Evolutionary conservation across 2,329 filamentous ascomycete species (phyloP), one percentile per base, ranked within the genome.

Genomic region (Paramyrothecium sp.): DNA sequence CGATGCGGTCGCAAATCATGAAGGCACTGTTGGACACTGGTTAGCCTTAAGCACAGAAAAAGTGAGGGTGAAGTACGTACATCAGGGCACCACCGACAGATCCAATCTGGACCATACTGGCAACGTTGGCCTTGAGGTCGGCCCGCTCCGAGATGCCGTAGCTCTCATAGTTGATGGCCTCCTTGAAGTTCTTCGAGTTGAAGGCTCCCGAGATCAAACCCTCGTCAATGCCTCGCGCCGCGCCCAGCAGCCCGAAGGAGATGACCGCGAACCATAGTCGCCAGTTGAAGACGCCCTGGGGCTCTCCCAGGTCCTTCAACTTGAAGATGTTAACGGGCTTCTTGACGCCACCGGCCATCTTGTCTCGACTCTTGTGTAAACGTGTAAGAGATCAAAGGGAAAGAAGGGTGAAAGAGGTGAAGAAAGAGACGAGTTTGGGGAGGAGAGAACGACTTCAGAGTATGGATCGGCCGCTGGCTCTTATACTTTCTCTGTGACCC

Each of bases 71-170:
- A 30, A 22, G 33, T 49, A 57, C 73, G 68, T 67, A 78, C 76
- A 81, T 80, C 33, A 91, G 77, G 30, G 89, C 88, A 48, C 90
- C 90, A 3, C 78, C 86, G 30, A 93, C 89, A 22, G 85, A 89
- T 22, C 90, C 90, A 65, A 92, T 85, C 72, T 92, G 90, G 0
- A 93, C 90, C 90, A 93, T 93, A 51, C 88, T 84, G 2, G 89
- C 89, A 56, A 93, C 89, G 71, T 93, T 93, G 63, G 83, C 86
- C 73, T 89, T 86, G 74, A 89, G 87, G 69, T 90, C 86, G 59
- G 88, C 86, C 67, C 82, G 77, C 51, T 84, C 79, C 3, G 80
- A 75, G 0, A 72, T 64, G 50, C 72, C 76, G 65, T 87, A 86
- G 2, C 78, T 75, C 7, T 77, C 73, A 60, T 86, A 84, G 62